Percentiles rank a stretch among this genome's conserved stretches.
phyloP scores from a whole-genome alignment of 2,329 filamentous ascomycete genomes.

The Sclerotinia spermophila region DNA sequence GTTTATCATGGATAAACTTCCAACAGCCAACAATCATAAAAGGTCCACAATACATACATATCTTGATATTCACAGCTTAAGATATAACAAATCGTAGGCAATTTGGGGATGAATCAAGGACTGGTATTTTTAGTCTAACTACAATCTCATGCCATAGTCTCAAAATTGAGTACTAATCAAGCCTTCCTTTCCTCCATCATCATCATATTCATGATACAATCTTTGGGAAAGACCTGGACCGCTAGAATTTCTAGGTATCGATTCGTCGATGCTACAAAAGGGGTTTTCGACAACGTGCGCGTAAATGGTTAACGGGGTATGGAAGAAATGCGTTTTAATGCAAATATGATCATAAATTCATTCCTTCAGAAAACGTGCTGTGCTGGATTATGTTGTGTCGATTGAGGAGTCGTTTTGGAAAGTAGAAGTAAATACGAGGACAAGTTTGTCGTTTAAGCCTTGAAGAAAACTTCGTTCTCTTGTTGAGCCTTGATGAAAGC shows the following conservation, averaged over 20 bases:
- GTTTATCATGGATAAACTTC: background rate
- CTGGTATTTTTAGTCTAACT: slow-evolving; percentile 39
- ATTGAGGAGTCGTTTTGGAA: slow-evolving; percentile 24
- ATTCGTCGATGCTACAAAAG: slow-evolving; percentile 25
- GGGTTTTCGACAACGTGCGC: slow-evolving; percentile 29
- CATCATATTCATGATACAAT: slow-evolving; percentile 31
- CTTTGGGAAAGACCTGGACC: slow-evolving; percentile 25
- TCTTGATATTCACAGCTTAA: background rate
- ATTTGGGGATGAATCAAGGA: slow-evolving; percentile 32
- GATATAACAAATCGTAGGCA: background rate
- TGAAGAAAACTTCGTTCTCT: slow-evolving; percentile 88
- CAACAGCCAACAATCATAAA: background rate
- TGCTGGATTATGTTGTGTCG: slow-evolving; percentile 21
- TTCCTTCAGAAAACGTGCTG: slow-evolving; percentile 27
- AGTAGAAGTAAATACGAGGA: slow-evolving; percentile 20
- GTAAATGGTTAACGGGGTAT: slow-evolving; percentile 24
- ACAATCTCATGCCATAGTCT: slow-evolving; percentile 33
- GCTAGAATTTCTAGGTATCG: slow-evolving; percentile 25
- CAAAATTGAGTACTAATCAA: slow-evolving; percentile 27
- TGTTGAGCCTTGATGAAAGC: slow-evolving; percentile 95
- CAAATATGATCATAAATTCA: slow-evolving; percentile 32
- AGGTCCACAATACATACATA: background rate
- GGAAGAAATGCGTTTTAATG: slow-evolving; percentile 22
- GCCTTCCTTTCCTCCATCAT: slow-evolving; percentile 30
- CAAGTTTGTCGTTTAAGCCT: slow-evolving; percentile 38